Conservation (phyloP, 805 yeast species). For the Yarrowia hollandica region DNA sequence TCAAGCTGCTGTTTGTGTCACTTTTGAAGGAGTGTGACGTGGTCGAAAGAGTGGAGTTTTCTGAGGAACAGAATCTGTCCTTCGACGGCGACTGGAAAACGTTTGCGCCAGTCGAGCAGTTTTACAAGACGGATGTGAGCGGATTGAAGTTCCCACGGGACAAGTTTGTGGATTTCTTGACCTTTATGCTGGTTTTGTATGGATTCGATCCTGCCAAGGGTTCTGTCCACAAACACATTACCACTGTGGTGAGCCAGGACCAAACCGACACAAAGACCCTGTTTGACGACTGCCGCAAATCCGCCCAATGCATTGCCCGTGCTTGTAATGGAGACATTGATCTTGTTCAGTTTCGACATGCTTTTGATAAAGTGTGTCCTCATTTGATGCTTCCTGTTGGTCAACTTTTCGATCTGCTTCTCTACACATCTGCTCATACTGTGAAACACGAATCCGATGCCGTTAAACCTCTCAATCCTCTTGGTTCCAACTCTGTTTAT, state of each 20-base stretch:
- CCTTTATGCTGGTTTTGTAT: constrained; percentile 2
- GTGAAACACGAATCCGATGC: constrained; percentile 30
- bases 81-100: constrained; percentile 10
- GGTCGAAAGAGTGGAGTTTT: not conserved
- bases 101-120: constrained; percentile 8
- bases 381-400: constrained; percentile 49
- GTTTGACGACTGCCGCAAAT: not conserved
- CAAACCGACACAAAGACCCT: not conserved
- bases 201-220: constrained; percentile 18
- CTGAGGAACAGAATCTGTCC: not conserved
- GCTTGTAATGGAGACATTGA: constrained; percentile 5
- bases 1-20: constrained; percentile 23
- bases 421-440: constrained; percentile 39
- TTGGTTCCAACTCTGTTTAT: constrained; percentile 29
- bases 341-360: constrained; percentile 33
- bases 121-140: not conserved
- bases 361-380: constrained; percentile 40
- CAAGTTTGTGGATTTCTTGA: constrained; percentile 3
- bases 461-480: not conserved
- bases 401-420: constrained; percentile 47
- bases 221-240: constrained; percentile 2
- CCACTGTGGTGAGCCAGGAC: constrained; percentile 1
- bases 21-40: not conserved
- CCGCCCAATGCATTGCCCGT: constrained; percentile 5
- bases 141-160: not conserved